A percentile compares a stretch with the other conserved stretches of the same genome.
phyloP scores from a whole-genome alignment of 352 stramenopile species.

The Phytophthora multivora region DNA sequence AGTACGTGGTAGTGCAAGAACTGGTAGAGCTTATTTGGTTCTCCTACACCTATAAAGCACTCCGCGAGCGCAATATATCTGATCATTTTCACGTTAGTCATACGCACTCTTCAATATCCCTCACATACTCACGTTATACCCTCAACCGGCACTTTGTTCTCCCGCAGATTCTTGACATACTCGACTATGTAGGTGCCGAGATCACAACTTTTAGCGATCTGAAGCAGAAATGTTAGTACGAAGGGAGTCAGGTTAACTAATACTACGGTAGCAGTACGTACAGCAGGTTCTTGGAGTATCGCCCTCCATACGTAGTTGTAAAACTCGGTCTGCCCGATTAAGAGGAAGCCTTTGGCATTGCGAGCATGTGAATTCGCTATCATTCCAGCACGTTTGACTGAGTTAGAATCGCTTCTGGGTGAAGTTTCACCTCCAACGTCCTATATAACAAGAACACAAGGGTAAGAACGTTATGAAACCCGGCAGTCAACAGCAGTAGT shows the following conservation, averaged over 20 bases:
- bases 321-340: slow-evolving; percentile 69
- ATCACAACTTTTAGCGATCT: slow-evolving; percentile 43
- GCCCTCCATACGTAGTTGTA: slow-evolving; percentile 55
- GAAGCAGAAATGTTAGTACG: neutral
- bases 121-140: slow-evolving; percentile 53
- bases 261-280: slow-evolving; percentile 19
- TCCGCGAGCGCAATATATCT: slow-evolving; percentile 65
- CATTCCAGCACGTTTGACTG: neutral
- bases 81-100: slow-evolving; percentile 10
- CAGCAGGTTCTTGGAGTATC: slow-evolving; percentile 46
- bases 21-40: slow-evolving; percentile 64
- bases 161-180: slow-evolving; percentile 64
- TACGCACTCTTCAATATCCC: neutral
- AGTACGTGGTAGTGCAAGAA: slow-evolving; percentile 66
- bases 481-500: slow-evolving; percentile 28
- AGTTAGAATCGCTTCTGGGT: slow-evolving; percentile 3
- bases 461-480: slow-evolving; percentile 1
- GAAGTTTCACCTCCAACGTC: neutral
- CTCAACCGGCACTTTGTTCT: slow-evolving; percentile 59
- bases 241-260: neutral
- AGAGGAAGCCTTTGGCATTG: slow-evolving; percentile 49
- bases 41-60: slow-evolving; percentile 47
- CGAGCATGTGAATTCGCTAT: slow-evolving; percentile 18
- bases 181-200: slow-evolving; percentile 67
- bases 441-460: slow-evolving; percentile 7